Base-by-base conservation (phyloP, 1,139 yeast species). In the Zygosaccharomyces sapae region DNA sequence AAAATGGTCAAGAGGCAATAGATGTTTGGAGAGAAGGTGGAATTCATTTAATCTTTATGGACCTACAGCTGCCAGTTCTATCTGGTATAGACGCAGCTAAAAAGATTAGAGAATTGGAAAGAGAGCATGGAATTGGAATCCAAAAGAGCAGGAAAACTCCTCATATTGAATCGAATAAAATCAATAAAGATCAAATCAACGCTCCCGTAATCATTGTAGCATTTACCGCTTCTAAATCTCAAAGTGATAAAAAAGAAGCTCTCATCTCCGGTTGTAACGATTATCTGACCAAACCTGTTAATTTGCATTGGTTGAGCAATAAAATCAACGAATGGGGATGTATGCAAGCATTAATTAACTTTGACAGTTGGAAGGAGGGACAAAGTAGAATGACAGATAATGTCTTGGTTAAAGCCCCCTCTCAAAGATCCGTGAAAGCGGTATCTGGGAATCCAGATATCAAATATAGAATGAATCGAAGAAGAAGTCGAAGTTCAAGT, bases 181-280 rank as follows among this genome's bases (percentile, higher is more conserved):
- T 42, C 24, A 25, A 38, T 3, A 43, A 38, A 2, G 45, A 49
- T 43, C 43, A 46, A 18, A 29, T 48, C 22, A 30, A 45, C 13
- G 85, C 95, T 0, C 97, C 98, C 0, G 96, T 92, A 22, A 92
- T 92, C 48, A 90, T 92, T 48, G 98, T 92, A 30, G 98, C 98
- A 0, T 71, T 92, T 46, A 92, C 98, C 1, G 98, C 98, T 0
- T 83, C 92, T 9, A 86, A 94, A 16, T 78, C 94, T 18, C 80
- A 85, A n/a, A 83, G 83, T 24, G 97, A 90, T 68, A 81, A 86
- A 63, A 83, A 88, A 55, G 88, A 87, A 60, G 98, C 98, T 0
- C 73, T 92, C 51, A 86, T 95, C 39, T 97, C 97, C 1, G 98
- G 98, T 39, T 92, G 98, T 69, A 92, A 92, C 63, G 98, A 92